A percentile compares a stretch with the other conserved stretches of the same genome.
phyloP scores from a whole-genome alignment of 345 rosid species.

The Populus ilicifolia region DNA sequence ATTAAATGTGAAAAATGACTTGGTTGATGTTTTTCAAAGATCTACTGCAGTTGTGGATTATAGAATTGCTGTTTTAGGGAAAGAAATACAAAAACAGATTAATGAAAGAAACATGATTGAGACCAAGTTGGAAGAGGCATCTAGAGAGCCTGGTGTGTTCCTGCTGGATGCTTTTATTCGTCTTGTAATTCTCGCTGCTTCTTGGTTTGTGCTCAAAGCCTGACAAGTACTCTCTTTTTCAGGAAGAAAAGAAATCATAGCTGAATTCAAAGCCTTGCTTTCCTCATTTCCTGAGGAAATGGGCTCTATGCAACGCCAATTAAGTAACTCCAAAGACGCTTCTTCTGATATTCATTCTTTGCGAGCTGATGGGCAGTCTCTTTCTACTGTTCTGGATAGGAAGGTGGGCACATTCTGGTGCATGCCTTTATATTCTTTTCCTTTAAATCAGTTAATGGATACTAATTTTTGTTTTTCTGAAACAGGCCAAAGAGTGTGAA shows the following conservation, averaged over 20 bases:
- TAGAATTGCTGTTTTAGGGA: conserved; percentile 53
- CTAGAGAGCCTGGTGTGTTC: conserved; percentile 67
- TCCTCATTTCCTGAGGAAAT: conserved; percentile 90
- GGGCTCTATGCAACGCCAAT: conserved; percentile 74
- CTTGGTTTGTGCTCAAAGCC: conserved; percentile 9
- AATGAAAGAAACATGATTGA: conserved; percentile 55
- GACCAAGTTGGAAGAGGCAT: conserved; percentile 58
- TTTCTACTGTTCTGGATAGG: conserved; percentile 56
- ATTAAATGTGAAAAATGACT: conserved; percentile 64
- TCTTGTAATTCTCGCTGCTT: conserved; percentile 1
- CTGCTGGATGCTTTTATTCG: background rate
- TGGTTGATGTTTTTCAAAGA: conserved; percentile 70
- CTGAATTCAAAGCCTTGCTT: conserved; percentile 79
- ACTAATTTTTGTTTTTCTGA: conserved; percentile 19
- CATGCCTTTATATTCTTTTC: conserved; percentile 2
- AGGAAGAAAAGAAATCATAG: conserved; percentile 88
- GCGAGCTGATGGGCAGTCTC: conserved; percentile 75
- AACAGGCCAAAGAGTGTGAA: conserved; percentile 69
- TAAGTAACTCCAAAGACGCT: conserved; percentile 67
- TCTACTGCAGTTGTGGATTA: conserved; percentile 63
- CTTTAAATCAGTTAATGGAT: conserved; percentile 12
- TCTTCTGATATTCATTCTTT: conserved; percentile 72
- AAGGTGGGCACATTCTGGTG: conserved; percentile 49
- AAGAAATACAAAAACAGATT: conserved; percentile 61
- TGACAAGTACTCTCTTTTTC: conserved; percentile 32